A percentile compares a stretch with the other conserved stretches of the same genome.
Evolutionary conservation across 345 rosid species (phyloP).

Genomic region (Salix arbutifolia): DNA sequence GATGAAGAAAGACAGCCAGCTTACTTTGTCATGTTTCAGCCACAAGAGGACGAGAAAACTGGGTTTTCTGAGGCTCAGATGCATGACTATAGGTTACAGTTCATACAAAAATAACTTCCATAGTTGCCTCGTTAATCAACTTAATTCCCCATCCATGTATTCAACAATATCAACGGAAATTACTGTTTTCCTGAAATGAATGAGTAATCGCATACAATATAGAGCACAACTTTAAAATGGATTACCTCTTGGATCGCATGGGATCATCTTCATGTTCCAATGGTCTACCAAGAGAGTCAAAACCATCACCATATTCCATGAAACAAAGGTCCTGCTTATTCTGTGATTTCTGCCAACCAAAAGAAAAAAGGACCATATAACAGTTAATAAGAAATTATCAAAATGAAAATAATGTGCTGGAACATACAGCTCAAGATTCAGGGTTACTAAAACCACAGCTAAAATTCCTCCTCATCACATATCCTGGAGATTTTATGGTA

Average conservation of each 20-base stretch:
- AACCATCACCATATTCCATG: neutral
- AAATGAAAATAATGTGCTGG: neutral
- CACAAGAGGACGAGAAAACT: neutral
- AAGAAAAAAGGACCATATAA: neutral
- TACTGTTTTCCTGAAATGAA: neutral
- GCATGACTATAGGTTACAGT: neutral
- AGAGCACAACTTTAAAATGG: neutral
- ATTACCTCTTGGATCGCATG: slow-evolving; percentile 16
- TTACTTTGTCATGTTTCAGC: neutral
- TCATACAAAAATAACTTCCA: neutral
- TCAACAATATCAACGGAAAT: neutral
- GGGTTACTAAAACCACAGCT: neutral
- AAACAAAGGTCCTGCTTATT: neutral
- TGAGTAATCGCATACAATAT: neutral
- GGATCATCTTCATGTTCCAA: slow-evolving; percentile 10
- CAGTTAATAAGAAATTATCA: neutral
- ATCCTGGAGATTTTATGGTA: neutral
- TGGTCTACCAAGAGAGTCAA: slow-evolving; percentile 1
- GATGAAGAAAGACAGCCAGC: neutral
- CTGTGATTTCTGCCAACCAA: slow-evolving; percentile 4
- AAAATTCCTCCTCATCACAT: neutral
- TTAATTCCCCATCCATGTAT: neutral
- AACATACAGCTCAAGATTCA: neutral
- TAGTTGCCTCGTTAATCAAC: neutral
- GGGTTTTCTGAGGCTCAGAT: neutral